Evolutionary conservation across 2,329 filamentous ascomycete species (phyloP).

Genomic region (Paramyrothecium sp.): DNA sequence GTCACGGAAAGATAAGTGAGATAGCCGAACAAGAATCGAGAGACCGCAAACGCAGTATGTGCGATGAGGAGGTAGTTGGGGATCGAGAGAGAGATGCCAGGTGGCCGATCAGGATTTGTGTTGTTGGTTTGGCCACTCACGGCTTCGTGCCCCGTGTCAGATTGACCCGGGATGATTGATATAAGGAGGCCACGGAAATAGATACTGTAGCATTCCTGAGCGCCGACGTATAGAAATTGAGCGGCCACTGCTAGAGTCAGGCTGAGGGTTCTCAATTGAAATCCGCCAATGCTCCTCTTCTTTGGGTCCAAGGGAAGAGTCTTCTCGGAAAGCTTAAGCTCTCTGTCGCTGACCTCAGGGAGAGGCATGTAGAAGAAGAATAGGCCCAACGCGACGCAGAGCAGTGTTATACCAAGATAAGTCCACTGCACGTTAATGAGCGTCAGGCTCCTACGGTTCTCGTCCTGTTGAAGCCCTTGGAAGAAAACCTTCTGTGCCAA

Average conservation of each 20-base stretch:
- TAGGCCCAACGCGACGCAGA: constrained; percentile 68
- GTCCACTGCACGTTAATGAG: constrained; percentile 81
- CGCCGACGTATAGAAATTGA: constrained; percentile 77
- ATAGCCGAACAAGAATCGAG: constrained; percentile 66
- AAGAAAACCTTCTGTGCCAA: constrained; percentile 77
- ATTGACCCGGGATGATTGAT: constrained; percentile 31
- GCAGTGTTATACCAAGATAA: constrained; percentile 76
- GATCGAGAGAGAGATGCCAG: constrained; percentile 50
- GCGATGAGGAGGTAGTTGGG: constrained; percentile 70
- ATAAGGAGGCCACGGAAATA: constrained; percentile 56
- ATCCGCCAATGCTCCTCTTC: constrained; percentile 46
- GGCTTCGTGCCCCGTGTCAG: constrained; percentile 14
- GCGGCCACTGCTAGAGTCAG: constrained; percentile 71
- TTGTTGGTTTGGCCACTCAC: constrained; percentile 21
- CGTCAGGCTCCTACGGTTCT: constrained; percentile 33
- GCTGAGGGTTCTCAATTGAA: constrained; percentile 53
- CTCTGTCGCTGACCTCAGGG: constrained; percentile 57
- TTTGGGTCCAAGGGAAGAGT: constrained; percentile 48
- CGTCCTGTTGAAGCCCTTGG: constrained; percentile 45
- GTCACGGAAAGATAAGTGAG: constrained; percentile 58
- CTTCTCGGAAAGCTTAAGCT: constrained; percentile 48
- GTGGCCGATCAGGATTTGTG: constrained; percentile 29
- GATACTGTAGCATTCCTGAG: constrained; percentile 65
- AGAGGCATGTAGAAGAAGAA: constrained; percentile 69
- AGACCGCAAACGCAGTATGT: constrained; percentile 70